A percentile compares a stretch with the other conserved stretches of the same genome.
phyloP scores from a whole-genome alignment of 345 rosid species.

The Eucalyptus erythrocorys region DNA sequence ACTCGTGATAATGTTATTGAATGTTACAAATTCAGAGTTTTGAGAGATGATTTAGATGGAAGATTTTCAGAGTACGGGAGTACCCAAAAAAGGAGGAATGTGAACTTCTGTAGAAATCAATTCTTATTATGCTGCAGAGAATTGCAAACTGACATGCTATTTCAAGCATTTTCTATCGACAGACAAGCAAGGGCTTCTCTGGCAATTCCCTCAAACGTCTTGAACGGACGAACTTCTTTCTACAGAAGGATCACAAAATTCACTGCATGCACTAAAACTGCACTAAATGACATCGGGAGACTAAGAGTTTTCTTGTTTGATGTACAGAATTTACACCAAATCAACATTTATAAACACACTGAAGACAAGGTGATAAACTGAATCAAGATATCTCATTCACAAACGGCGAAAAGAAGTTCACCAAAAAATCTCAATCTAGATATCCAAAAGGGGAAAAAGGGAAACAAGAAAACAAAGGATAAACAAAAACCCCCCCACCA shows the following conservation, averaged over 20 bases:
- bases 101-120: background rate
- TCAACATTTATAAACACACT: background rate
- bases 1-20: background rate
- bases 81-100: background rate
- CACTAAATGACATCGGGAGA: background rate
- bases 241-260: background rate
- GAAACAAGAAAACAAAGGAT: background rate
- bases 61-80: background rate
- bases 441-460: background rate
- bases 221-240: background rate
- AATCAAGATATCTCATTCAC: background rate
- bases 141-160: background rate
- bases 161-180: background rate
- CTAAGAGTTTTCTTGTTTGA: background rate
- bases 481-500: background rate
- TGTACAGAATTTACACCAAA: background rate
- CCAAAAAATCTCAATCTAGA: background rate
- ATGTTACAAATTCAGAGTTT: background rate
- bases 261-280: background rate
- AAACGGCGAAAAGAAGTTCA: background rate
- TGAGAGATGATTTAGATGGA: background rate
- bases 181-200: background rate
- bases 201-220: background rate
- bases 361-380: background rate
- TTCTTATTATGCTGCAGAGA: background rate